These are phyloP conservation scores for Porphyrellus cyaneotinctus DNA, from an alignment of 768 basidiomycete genomes.

Conservation along the genomic window DNA sequence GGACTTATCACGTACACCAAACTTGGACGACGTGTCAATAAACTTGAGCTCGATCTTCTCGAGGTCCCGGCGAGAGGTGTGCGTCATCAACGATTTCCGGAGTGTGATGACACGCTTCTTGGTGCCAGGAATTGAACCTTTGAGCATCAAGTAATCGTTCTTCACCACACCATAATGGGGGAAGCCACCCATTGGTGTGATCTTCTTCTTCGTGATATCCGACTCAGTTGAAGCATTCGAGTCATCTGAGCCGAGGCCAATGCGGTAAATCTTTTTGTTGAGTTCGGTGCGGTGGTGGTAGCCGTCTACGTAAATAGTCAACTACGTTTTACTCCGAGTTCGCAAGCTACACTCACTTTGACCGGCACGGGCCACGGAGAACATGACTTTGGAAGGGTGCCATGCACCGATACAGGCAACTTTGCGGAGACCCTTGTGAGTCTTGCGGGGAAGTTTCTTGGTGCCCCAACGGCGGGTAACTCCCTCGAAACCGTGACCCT, in stretches of 20 bases:
- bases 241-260: constrained; percentile 75
- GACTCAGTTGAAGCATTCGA: constrained; percentile 90
- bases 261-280: constrained; percentile 99
- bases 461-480: constrained; percentile 99
- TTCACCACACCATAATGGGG: constrained; percentile 98
- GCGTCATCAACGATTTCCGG: constrained; percentile 94
- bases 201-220: constrained; percentile 89
- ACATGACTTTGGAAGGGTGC: constrained; percentile 99
- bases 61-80: constrained; percentile 92
- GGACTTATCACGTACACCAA: constrained; percentile 62
- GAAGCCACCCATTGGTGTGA: constrained; percentile 99
- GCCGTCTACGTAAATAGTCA: constrained; percentile 54
- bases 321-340: background rate
- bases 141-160: constrained; percentile 97
- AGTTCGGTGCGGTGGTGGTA: constrained; percentile 97
- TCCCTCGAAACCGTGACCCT: constrained; percentile 99
- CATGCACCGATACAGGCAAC: constrained; percentile 98
- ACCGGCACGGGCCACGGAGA: constrained; percentile 99
- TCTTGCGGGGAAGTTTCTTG: constrained; percentile 97
- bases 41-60: constrained; percentile 99
- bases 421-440: constrained; percentile 99
- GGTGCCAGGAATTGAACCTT: constrained; percentile 93
- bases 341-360: constrained; percentile 66
- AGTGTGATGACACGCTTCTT: constrained; percentile 98
- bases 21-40: constrained; percentile 98